A percentile compares a stretch with the other conserved stretches of the same genome.
Conservation (phyloP, 2,329 filamentous ascomycete genomes). For the Phoma sp. region DNA sequence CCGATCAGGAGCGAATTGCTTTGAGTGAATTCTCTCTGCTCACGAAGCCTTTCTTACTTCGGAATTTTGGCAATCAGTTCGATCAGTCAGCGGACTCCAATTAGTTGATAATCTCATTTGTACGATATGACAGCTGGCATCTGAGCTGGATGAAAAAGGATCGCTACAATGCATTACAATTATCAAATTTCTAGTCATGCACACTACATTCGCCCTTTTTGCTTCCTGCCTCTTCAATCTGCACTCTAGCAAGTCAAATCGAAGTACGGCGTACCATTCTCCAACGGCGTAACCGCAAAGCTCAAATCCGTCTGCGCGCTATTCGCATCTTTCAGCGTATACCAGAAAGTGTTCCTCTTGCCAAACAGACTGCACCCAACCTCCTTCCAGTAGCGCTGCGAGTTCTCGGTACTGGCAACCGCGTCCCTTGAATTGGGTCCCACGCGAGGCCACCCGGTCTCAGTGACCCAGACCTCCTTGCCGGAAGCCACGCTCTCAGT, state of each 20-base stretch:
- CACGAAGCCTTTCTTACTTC: no score
- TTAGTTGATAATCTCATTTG: no score
- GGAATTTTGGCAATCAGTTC: no score
- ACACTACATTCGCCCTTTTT: no score
- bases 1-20: no score
- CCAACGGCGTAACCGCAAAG: slow-evolving; percentile 61
- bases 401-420: slow-evolving; percentile 33
- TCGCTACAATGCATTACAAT: no score
- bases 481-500: slow-evolving; percentile 64
- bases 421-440: slow-evolving; percentile 33
- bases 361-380: slow-evolving; percentile 40
- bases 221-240: no score
- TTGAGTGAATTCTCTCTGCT: no score
- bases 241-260: slow-evolving; percentile 61
- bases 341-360: slow-evolving; percentile 38
- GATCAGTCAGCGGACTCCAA: no score
- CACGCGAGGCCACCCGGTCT: slow-evolving; percentile 76
- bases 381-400: slow-evolving; percentile 35
- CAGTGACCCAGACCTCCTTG: slow-evolving; percentile 82
- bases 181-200: no score
- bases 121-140: no score
- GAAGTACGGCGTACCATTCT: slow-evolving; percentile 59
- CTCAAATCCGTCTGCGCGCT: slow-evolving; percentile 47
- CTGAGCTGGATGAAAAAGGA: no score
- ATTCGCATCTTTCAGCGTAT: slow-evolving; percentile 50